A percentile compares a stretch with the other conserved stretches of the same genome.
Evolutionary conservation across 1,139 yeast species (phyloP).

Genomic region (Yamadazyma taylorii): DNA sequence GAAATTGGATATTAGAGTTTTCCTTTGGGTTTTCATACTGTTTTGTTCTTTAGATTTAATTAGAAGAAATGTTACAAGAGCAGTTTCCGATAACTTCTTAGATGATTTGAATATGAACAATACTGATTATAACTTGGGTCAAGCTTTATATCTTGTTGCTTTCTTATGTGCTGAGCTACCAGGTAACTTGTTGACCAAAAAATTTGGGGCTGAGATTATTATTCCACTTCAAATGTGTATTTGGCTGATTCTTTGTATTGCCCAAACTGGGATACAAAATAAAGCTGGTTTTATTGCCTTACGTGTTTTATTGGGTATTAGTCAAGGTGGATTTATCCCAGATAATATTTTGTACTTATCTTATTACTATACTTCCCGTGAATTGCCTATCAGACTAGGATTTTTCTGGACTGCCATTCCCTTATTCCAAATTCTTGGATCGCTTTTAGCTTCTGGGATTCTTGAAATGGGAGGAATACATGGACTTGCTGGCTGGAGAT

Average conservation of each 20-base stretch:
- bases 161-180: slow-evolving; percentile 35
- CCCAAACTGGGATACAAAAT: slow-evolving; percentile 22
- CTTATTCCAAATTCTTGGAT: slow-evolving; percentile 23
- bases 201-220: slow-evolving; percentile 35
- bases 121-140: slow-evolving; percentile 31
- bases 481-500: slow-evolving; percentile 55
- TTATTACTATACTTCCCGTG: slow-evolving; percentile 28
- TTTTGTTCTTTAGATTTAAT: slow-evolving; percentile 35
- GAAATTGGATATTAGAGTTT: slow-evolving; percentile 31
- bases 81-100: slow-evolving; percentile 29
- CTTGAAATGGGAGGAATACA: slow-evolving; percentile 27
- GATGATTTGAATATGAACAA: slow-evolving; percentile 28
- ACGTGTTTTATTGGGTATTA: slow-evolving; percentile 29
- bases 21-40: slow-evolving; percentile 31
- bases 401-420: slow-evolving; percentile 31
- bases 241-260: slow-evolving; percentile 27
- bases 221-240: slow-evolving; percentile 30
- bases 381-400: slow-evolving; percentile 27
- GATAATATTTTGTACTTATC: slow-evolving; percentile 33
- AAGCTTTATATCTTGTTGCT: slow-evolving; percentile 32
- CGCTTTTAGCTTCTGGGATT: slow-evolving; percentile 32
- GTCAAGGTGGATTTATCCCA: slow-evolving; percentile 33
- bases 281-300: slow-evolving; percentile 24
- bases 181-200: slow-evolving; percentile 32
- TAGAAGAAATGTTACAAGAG: slow-evolving; percentile 30